Conservation (phyloP, 805 yeast genomes). For the Metschnikowia bowlesiae region DNA sequence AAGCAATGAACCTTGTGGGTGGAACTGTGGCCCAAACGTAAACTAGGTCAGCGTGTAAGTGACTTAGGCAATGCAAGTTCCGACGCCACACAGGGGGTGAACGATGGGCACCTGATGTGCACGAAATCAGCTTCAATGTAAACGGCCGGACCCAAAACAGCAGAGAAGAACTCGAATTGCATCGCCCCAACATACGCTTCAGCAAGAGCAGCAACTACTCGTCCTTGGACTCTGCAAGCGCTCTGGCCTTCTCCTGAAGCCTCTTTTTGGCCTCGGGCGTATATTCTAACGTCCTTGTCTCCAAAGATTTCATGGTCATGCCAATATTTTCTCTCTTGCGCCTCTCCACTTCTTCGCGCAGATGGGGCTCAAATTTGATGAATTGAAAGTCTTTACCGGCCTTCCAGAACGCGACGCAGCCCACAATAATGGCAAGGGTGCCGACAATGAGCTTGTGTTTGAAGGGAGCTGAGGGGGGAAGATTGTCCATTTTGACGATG, state of each 20-base stretch:
- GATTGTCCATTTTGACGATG: slow-evolving; percentile 13
- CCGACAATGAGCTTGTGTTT: slow-evolving; percentile 32
- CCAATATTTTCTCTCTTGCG: slow-evolving; percentile 32
- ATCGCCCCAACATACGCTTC: no score
- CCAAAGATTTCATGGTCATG: slow-evolving; percentile 26
- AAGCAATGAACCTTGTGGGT: background rate
- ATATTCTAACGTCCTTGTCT: slow-evolving; percentile 36
- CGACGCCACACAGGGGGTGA: background rate
- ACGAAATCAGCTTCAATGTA: background rate
- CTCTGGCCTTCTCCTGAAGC: slow-evolving; percentile 15
- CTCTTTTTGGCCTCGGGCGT: slow-evolving; percentile 41
- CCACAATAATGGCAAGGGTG: slow-evolving; percentile 32
- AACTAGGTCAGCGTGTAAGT: background rate
- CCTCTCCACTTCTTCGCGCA: slow-evolving; percentile 36
- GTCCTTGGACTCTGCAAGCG: background rate
- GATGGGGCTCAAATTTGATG: slow-evolving; percentile 35
- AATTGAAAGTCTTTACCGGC: slow-evolving; percentile 38
- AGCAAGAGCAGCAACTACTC: background rate
- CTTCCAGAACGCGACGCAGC: slow-evolving; percentile 30
- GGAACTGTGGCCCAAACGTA: background rate
- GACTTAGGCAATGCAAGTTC: background rate
- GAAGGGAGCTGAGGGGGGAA: slow-evolving; percentile 33
- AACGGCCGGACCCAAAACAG: background rate
- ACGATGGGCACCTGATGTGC: background rate
- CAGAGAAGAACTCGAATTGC: background rate